Conservation (phyloP, 2,329 filamentous ascomycete species). For the Chlorencoelia australis region DNA sequence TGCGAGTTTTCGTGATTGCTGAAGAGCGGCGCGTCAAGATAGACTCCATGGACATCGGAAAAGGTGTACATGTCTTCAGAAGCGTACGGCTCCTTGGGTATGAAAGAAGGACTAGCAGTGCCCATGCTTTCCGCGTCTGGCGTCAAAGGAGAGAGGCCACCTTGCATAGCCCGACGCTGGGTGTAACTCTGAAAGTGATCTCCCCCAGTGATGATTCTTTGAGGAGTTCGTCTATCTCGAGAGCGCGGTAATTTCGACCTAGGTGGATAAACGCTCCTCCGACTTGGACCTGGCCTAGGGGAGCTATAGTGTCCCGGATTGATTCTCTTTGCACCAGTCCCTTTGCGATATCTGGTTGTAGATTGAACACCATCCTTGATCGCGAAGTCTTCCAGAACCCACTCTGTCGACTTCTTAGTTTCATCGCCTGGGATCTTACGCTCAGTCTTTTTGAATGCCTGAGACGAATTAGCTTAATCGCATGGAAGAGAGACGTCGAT, state of each 20-base stretch:
- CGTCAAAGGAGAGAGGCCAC: constrained; percentile 19
- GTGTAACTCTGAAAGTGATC: constrained; percentile 1
- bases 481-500: constrained; percentile 25
- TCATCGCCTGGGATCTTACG: constrained; percentile 35
- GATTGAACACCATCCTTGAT: constrained; percentile 66
- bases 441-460: constrained; percentile 47
- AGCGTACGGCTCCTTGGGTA: constrained; percentile 15
- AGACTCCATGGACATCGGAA: constrained; percentile 22
- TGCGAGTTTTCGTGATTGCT: constrained; percentile 12
- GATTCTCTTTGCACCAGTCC: constrained; percentile 30
- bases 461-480: constrained; percentile 5
- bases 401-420: constrained; percentile 60
- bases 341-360: constrained; percentile 69
- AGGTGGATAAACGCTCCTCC: no score
- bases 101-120: constrained; percentile 15
- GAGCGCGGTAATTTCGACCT: no score
- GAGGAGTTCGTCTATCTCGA: constrained; percentile 5
- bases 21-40: constrained; percentile 20
- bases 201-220: constrained; percentile 1
- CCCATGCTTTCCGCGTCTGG: constrained; percentile 10
- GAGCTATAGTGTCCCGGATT: no score
- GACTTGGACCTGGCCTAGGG: no score
- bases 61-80: constrained; percentile 18
- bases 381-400: constrained; percentile 66
- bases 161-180: constrained; percentile 1